Evolutionary conservation across 768 basidiomycete genomes (phyloP).

Genomic region (Psilocybe azurescens): DNA sequence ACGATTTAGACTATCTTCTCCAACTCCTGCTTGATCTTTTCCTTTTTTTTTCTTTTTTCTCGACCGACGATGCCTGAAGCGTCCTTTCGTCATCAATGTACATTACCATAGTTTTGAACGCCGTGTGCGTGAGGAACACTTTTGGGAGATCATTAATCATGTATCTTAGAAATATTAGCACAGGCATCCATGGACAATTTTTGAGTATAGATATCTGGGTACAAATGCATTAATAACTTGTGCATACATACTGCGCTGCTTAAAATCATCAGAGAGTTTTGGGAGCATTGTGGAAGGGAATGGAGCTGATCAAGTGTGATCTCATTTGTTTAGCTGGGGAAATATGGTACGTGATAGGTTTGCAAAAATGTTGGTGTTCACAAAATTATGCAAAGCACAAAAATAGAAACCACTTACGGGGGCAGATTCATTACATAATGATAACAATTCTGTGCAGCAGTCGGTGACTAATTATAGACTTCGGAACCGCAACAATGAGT

Average conservation of each 20-base stretch:
- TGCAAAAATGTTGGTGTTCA: no score
- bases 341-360: no score
- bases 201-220: slow-evolving; percentile 2
- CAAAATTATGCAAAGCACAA: no score
- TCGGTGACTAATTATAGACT: not conserved
- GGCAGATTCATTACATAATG: no score
- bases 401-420: no score
- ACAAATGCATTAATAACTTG: not conserved
- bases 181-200: slow-evolving; percentile 2
- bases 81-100: slow-evolving; percentile 20
- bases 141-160: slow-evolving; percentile 10
- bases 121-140: slow-evolving; percentile 9
- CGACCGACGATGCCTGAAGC: slow-evolving; percentile 4
- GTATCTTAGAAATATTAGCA: slow-evolving; percentile 16
- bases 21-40: slow-evolving; percentile 15
- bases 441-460: no score
- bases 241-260: no score
- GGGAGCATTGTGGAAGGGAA: no score
- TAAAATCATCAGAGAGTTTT: no score
- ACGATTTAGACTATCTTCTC: slow-evolving; percentile 14
- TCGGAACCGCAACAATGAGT: not conserved
- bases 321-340: no score
- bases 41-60: not conserved
- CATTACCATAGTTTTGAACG: slow-evolving; percentile 19
- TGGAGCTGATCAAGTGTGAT: no score